A percentile compares a stretch with the other conserved stretches of the same genome.
Conservation (phyloP, 192 early-diverging fungal species). For the Gonapodya prolifera region DNA sequence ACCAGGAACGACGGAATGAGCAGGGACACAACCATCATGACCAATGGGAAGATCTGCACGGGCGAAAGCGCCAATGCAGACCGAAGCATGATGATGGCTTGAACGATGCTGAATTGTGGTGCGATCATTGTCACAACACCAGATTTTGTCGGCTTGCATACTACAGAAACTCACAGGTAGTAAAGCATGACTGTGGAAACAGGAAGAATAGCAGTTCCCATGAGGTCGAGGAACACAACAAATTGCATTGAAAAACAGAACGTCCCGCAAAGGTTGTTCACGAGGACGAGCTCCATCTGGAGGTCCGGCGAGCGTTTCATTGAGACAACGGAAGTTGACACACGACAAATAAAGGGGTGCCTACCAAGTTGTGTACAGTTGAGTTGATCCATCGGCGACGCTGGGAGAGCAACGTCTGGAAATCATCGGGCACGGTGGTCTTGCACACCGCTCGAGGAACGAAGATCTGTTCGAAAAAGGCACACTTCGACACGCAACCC, state of each 20-base stretch:
- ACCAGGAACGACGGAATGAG: constrained; percentile 79
- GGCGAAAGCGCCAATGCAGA: constrained; percentile 59
- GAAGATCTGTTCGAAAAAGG: background rate
- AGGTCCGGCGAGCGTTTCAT: too few relatives aligned
- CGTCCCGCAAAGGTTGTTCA: constrained; percentile 93
- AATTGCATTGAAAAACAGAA: constrained; percentile 96
- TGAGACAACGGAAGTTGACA: background rate
- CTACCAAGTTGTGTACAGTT: constrained; percentile 49
- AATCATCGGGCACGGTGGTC: constrained; percentile 5
- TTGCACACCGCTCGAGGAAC: constrained; percentile 5
- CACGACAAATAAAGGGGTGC: background rate
- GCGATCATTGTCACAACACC: too few relatives aligned
- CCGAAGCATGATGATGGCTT: constrained; percentile 41
- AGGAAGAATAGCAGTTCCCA: constrained; percentile 85
- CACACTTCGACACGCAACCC: too few relatives aligned
- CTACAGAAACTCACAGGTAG: too few relatives aligned
- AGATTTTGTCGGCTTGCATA: too few relatives aligned
- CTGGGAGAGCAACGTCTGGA: constrained; percentile 5
- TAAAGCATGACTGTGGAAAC: constrained; percentile 75
- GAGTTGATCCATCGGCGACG: constrained; percentile 11
- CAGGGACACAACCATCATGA: constrained; percentile 76
- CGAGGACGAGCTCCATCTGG: constrained; percentile 83
- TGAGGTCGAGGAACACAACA: constrained; percentile 87
- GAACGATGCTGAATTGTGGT: too few relatives aligned
- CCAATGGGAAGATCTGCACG: too few relatives aligned